Evolutionary conservation across 495 filamentous ascomycete species (phyloP), one percentile per base, ranked within the genome.

Genomic region (Penicillium samsonianum): DNA sequence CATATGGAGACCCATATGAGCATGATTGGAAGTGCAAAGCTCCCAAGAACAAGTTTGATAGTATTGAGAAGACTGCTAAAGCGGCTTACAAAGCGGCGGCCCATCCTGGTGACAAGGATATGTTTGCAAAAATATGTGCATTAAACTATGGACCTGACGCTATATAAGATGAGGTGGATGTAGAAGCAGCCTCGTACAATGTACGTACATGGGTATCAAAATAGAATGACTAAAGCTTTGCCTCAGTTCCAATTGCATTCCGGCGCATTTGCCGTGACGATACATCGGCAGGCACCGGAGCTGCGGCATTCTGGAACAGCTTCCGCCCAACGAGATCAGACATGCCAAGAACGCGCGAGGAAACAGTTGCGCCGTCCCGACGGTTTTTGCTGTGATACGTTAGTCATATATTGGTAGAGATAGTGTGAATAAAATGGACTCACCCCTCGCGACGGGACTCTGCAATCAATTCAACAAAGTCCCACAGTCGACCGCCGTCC

Each of bases 361-460:
- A 87, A 19, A 98, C 92, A 1, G 92, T 96, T 1, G 88, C 88
- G 14, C 92, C 92, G 70, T 98, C 94, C 25, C 94, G 81, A 14
- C 94, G 74, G 72, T 97, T 96, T 83, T 97, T 98, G 6, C 77
- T 80, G 46, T 11, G 12, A 14, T 16, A 12, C 10, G 38, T 56
- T 50, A 57, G 61, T 57, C 58, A 49, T 28, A 31, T 22, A 12
- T 37, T 5, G 2, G 3, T 22, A 44, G 25, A 12, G 1, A 35
- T 16, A 19, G 3, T 28, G 2, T 10, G 9, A n/a, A 10, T 8
- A 14, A 3, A 17, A 49, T 25, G 9, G 4, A 74, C 75, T 62
- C n/a, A 82, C 79, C 94, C 94, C 76, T 97, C 94, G 35, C 92
- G 80, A 57, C 94, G 73, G 37, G 84, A 89, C 47, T 84, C 80